A percentile compares a stretch with the other conserved stretches of the same genome.
These are phyloP conservation scores for Gracilaria domingensis DNA, from an alignment of 23 red algal species.

Conservation along the genomic window DNA sequence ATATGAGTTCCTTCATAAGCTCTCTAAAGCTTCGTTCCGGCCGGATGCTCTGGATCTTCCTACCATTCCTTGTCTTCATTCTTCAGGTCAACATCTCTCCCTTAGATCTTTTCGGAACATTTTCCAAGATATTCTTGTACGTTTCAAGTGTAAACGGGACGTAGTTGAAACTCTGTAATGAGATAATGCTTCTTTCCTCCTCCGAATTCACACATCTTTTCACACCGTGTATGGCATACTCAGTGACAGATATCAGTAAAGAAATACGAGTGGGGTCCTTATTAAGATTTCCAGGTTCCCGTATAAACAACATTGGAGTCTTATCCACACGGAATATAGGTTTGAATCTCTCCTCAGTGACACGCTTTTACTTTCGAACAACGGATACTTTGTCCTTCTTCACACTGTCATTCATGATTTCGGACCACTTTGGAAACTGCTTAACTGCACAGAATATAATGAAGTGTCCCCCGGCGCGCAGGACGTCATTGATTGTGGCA, in stretches of 20 bases:
- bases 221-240: neutral
- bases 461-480: neutral
- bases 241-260: neutral
- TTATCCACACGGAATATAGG: neutral
- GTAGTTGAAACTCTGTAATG: neutral
- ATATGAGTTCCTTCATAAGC: conserved; percentile 35
- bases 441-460: neutral
- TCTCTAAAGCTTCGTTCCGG: conserved; percentile 1
- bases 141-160: neutral
- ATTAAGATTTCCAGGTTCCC: neutral
- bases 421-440: neutral
- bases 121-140: neutral
- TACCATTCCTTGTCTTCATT: neutral
- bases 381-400: neutral
- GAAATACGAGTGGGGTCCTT: neutral
- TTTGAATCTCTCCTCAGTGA: neutral
- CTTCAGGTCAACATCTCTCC: neutral
- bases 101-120: neutral
- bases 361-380: neutral
- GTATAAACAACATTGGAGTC: neutral
- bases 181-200: neutral
- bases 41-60: neutral
- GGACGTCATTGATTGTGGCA: neutral
- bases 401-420: neutral
- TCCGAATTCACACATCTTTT: neutral